These are phyloP conservation scores for Mortierella alpina DNA, from an alignment of 192 early-diverging fungal genomes.

Conservation along the genomic window DNA sequence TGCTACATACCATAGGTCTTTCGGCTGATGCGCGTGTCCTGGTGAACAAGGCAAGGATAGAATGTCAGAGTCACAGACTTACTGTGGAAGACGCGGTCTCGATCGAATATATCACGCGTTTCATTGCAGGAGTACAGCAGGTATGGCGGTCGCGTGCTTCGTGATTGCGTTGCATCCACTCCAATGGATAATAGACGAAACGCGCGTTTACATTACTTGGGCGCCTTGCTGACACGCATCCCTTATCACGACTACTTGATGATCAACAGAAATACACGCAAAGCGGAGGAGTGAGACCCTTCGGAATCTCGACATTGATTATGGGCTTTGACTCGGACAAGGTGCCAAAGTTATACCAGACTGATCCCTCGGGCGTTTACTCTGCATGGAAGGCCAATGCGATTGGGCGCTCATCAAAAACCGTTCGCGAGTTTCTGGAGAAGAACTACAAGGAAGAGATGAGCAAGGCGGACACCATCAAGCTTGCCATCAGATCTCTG, in stretches of 20 bases:
- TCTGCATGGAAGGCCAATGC: conserved; percentile 99
- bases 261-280: conserved; percentile 92
- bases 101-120: conserved; percentile 97
- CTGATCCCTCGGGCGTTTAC: conserved; percentile 98
- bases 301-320: conserved; percentile 97
- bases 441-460: conserved; percentile 95
- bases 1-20: conserved; percentile 68
- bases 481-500: conserved; percentile 91
- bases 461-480: conserved; percentile 82
- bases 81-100: conserved; percentile 98
- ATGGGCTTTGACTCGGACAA: conserved; percentile 94
- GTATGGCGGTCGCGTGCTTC: conserved; percentile 51
- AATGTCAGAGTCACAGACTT: conserved; percentile 97
- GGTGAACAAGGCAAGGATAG: conserved; percentile 95
- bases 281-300: conserved; percentile 97
- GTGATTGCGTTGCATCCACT: background rate
- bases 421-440: conserved; percentile 97
- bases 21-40: conserved; percentile 96
- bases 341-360: conserved; percentile 94
- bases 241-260: background rate
- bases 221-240: no score
- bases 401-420: conserved; percentile 96
- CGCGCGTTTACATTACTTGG: no score
- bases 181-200: background rate
- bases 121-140: conserved; percentile 97